Percentiles rank a stretch among this genome's conserved stretches.
Evolutionary conservation across 1,284 basidiomycete species (phyloP).

Genomic region (Rhodotorula sp.): DNA sequence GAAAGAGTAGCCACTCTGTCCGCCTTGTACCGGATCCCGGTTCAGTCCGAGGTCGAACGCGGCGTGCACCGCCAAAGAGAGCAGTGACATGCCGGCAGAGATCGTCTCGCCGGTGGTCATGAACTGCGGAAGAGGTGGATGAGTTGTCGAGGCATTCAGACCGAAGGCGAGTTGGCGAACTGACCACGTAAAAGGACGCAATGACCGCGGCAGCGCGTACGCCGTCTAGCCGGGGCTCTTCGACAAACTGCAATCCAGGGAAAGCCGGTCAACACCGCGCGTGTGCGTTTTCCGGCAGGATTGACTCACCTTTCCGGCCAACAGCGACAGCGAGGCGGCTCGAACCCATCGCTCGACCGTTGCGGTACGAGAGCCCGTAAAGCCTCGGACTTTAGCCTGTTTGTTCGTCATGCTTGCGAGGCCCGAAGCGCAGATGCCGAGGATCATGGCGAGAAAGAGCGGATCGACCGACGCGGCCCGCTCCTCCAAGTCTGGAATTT

Average conservation of each 20-base stretch:
- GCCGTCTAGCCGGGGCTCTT: slow-evolving; percentile 21
- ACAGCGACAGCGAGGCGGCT: slow-evolving; percentile 14
- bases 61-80: slow-evolving; percentile 27
- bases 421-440: slow-evolving; percentile 21
- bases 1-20: slow-evolving; percentile 4
- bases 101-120: slow-evolving; percentile 21
- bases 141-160: no score
- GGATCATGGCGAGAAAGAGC: slow-evolving; percentile 12
- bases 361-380: slow-evolving; percentile 11
- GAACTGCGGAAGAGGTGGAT: background rate
- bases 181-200: slow-evolving; percentile 12
- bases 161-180: no score
- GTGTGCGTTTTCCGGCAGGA: no score
- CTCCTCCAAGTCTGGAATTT: background rate
- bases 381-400: slow-evolving; percentile 7
- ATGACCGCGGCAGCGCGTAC: slow-evolving; percentile 16
- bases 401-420: slow-evolving; percentile 25
- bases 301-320: background rate
- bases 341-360: slow-evolving; percentile 24
- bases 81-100: slow-evolving; percentile 19
- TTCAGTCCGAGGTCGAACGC: slow-evolving; percentile 32
- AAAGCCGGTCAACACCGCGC: background rate
- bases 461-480: slow-evolving; percentile 15
- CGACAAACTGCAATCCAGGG: slow-evolving; percentile 14
- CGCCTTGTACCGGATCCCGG: slow-evolving; percentile 29